phyloP scores from a whole-genome alignment of 2,329 filamentous ascomycete genomes.

The Diaporthe vaccinii region DNA sequence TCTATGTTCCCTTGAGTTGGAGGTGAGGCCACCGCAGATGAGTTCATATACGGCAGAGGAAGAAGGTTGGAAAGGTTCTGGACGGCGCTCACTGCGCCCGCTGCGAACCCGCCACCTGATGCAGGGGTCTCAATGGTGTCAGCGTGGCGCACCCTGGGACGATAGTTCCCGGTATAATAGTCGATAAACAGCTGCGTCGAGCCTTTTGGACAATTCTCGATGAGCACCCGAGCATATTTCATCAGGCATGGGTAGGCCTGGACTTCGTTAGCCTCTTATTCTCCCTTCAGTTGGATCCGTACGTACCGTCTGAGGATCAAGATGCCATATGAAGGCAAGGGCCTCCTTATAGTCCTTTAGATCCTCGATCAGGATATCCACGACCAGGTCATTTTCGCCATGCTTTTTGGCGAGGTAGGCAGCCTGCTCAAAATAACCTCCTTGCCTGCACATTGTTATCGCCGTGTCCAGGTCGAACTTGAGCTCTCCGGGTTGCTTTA shows the following conservation, averaged over 20 bases:
- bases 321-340: slow-evolving; percentile 89
- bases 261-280: slow-evolving; percentile 48
- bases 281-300: neutral
- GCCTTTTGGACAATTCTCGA: slow-evolving; percentile 86
- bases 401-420: slow-evolving; percentile 96
- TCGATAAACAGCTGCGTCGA: slow-evolving; percentile 92
- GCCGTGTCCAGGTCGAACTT: slow-evolving; percentile 98
- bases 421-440: slow-evolving; percentile 96
- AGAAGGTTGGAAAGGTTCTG: slow-evolving; percentile 89
- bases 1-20: slow-evolving; percentile 63
- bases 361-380: slow-evolving; percentile 96
- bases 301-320: slow-evolving; percentile 82
- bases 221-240: slow-evolving; percentile 92
- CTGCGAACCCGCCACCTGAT: slow-evolving; percentile 58
- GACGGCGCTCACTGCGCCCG: slow-evolving; percentile 79
- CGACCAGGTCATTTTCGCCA: slow-evolving; percentile 91
- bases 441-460: slow-evolving; percentile 97
- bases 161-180: slow-evolving; percentile 91
- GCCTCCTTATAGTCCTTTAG: slow-evolving; percentile 92
- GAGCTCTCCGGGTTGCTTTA: slow-evolving; percentile 92
- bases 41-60: slow-evolving; percentile 87
- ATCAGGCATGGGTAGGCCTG: slow-evolving; percentile 90
- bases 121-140: slow-evolving; percentile 52
- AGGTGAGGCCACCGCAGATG: slow-evolving; percentile 68
- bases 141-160: slow-evolving; percentile 74